Evolutionary conservation across 345 rosid genomes (phyloP).

Genomic region (Cardamine occulta): DNA sequence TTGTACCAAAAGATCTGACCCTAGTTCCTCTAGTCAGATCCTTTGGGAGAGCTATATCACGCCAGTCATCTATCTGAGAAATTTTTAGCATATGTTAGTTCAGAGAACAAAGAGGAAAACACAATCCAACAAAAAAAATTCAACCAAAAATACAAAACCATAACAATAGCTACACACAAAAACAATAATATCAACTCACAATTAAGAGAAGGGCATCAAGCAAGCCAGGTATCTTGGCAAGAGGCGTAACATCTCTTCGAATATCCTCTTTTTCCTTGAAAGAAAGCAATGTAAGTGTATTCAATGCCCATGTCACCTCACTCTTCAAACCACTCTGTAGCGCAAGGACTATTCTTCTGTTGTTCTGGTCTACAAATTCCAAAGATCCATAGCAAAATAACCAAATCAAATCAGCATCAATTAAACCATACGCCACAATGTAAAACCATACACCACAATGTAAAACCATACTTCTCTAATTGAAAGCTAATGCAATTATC

Average conservation of each 20-base stretch:
- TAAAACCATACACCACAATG: neutral
- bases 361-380: constrained; percentile 68
- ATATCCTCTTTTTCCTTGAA: constrained; percentile 93
- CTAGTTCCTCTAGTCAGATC: constrained; percentile 62
- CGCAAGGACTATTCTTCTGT: constrained; percentile 87
- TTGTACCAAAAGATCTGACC: constrained; percentile 69
- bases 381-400: neutral
- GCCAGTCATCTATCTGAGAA: constrained; percentile 95
- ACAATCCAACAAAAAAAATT: neutral
- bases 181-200: constrained; percentile 51
- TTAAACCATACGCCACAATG: neutral
- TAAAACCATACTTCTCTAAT: neutral
- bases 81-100: neutral
- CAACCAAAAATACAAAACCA: neutral
- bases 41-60: constrained; percentile 77
- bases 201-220: constrained; percentile 95
- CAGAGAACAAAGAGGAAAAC: neutral
- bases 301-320: constrained; percentile 93
- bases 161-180: neutral
- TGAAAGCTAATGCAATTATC: neutral
- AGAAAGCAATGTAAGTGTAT: constrained; percentile 88
- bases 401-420: neutral
- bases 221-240: constrained; percentile 92
- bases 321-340: constrained; percentile 97
- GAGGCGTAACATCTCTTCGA: constrained; percentile 78